Conservation (phyloP, 2,329 filamentous ascomycete genomes). For the Phyllosticta paracitricarpa region DNA sequence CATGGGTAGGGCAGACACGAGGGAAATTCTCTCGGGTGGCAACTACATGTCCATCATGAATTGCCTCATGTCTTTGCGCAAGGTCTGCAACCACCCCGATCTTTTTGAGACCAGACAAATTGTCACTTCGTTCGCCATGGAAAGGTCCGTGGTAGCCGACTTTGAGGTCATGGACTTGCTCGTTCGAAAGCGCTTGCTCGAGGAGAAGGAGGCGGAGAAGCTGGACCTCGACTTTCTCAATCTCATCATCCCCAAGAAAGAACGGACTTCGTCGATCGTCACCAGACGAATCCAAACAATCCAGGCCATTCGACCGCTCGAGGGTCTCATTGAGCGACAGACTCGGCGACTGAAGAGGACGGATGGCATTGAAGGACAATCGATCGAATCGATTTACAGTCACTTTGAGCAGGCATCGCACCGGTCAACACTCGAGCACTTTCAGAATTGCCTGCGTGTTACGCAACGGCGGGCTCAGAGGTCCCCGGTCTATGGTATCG, state of each 20-base stretch:
- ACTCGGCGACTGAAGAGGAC: conserved; percentile 45
- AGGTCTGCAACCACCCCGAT: conserved; percentile 97
- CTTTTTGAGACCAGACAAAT: conserved; percentile 93
- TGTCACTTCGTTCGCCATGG: conserved; percentile 92
- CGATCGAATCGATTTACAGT: conserved; percentile 57
- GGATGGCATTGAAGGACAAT: conserved; percentile 52
- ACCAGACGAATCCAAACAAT: conserved; percentile 28
- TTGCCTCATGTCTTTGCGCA: conserved; percentile 91
- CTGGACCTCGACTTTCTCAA: conserved; percentile 72
- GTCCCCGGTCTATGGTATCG: conserved; percentile 70
- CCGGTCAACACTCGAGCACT: conserved; percentile 45
- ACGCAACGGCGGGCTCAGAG: conserved; percentile 74
- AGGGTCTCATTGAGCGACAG: conserved; percentile 63
- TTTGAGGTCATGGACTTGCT: conserved; percentile 65
- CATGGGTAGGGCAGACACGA: conserved; percentile 79
- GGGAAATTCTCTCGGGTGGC: conserved; percentile 77
- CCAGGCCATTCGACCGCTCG: conserved; percentile 59
- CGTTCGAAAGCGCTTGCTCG: conserved; percentile 57
- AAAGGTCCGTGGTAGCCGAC: conserved; percentile 62
- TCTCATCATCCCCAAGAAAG: conserved; percentile 61
- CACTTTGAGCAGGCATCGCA: conserved; percentile 57
- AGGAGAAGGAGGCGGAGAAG: conserved; percentile 49
- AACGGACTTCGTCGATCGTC: conserved; percentile 48
- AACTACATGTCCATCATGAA: conserved; percentile 98
- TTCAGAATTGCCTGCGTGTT: conserved; percentile 71